Percentiles rank a stretch among this genome's conserved stretches.
Evolutionary conservation across 2,329 filamentous ascomycete genomes (phyloP).

Genomic region (Cladosporium sp.): DNA sequence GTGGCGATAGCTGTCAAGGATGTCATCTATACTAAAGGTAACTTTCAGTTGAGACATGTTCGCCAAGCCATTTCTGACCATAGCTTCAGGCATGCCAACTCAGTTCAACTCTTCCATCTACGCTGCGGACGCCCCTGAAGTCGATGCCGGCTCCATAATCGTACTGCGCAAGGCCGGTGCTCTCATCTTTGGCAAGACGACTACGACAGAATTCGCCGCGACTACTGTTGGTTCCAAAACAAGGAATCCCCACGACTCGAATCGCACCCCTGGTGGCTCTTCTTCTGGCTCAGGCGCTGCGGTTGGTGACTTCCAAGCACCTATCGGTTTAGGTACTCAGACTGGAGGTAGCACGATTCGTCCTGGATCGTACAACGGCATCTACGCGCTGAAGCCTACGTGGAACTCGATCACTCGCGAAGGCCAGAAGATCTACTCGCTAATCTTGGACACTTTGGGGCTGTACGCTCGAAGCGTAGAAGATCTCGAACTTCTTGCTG

Average conservation of each 20-base stretch:
- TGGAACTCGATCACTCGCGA: conserved; percentile 61
- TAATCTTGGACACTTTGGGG: conserved; percentile 60
- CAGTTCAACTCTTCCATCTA: conserved; percentile 55
- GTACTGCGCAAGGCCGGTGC: conserved; percentile 54
- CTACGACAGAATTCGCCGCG: conserved; percentile 62
- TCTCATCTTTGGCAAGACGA: conserved; percentile 57
- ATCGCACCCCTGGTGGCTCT: conserved; percentile 26
- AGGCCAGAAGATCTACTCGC: conserved; percentile 56
- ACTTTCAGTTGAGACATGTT: conserved; percentile 30
- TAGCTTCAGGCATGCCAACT: conserved; percentile 47
- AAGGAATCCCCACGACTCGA: conserved; percentile 52
- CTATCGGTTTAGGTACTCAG: conserved; percentile 25
- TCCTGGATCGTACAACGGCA: conserved; percentile 12
- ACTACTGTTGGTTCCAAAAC: conserved; percentile 50
- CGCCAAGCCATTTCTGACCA: conserved; percentile 19
- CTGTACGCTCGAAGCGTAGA: conserved; percentile 55
- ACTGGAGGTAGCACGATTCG: conserved; percentile 24
- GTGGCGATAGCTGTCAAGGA: conserved; percentile 59
- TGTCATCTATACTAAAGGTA: conserved; percentile 47
- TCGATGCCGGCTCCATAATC: conserved; percentile 52
- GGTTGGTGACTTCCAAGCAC: conserved; percentile 20
- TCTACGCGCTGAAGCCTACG: conserved; percentile 43
- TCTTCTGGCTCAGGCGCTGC: conserved; percentile 27
- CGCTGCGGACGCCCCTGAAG: conserved; percentile 36
- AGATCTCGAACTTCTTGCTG: conserved; percentile 55